Evolutionary conservation across 371 early-diverging fungal species (phyloP).

Genomic region (Haplosporangium sp.): DNA sequence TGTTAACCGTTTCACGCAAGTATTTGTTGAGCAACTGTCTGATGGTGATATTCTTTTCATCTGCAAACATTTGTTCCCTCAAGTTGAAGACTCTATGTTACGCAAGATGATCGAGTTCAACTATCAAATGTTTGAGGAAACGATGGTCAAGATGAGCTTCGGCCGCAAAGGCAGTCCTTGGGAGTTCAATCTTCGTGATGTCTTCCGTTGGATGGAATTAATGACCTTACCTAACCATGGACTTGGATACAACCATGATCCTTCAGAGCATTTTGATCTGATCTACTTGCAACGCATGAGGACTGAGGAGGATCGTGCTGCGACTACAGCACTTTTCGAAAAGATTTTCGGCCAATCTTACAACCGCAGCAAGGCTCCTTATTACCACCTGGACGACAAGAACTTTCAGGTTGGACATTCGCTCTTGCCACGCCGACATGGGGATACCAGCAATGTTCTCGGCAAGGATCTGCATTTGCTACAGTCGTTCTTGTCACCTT

Average conservation of each 20-base stretch:
- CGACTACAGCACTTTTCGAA: slow-evolving; percentile 73
- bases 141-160: slow-evolving; percentile 84
- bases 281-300: slow-evolving; percentile 94
- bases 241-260: slow-evolving; percentile 59
- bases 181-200: slow-evolving; percentile 98
- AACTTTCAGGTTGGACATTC: slow-evolving; percentile 78
- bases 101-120: slow-evolving; percentile 91
- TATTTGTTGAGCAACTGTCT: slow-evolving; percentile 89
- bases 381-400: slow-evolving; percentile 59
- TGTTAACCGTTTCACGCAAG: slow-evolving; percentile 97
- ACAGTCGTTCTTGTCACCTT: slow-evolving; percentile 72
- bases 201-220: slow-evolving; percentile 94
- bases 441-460: slow-evolving; percentile 50
- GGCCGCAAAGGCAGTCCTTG: slow-evolving; percentile 94
- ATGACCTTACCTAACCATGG: slow-evolving; percentile 63
- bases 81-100: slow-evolving; percentile 62
- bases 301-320: slow-evolving; percentile 79
- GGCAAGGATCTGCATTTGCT: slow-evolving; percentile 71
- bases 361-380: slow-evolving; percentile 57
- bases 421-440: slow-evolving; percentile 62
- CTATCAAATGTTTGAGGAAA: slow-evolving; percentile 83
- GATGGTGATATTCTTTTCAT: slow-evolving; percentile 86
- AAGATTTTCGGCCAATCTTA: slow-evolving; percentile 71
- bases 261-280: slow-evolving; percentile 81
- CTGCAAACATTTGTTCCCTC: slow-evolving; percentile 75